Base-by-base conservation (phyloP, 2,329 filamentous ascomycete species). In the Pseudovirgaria hyperparasitica region DNA sequence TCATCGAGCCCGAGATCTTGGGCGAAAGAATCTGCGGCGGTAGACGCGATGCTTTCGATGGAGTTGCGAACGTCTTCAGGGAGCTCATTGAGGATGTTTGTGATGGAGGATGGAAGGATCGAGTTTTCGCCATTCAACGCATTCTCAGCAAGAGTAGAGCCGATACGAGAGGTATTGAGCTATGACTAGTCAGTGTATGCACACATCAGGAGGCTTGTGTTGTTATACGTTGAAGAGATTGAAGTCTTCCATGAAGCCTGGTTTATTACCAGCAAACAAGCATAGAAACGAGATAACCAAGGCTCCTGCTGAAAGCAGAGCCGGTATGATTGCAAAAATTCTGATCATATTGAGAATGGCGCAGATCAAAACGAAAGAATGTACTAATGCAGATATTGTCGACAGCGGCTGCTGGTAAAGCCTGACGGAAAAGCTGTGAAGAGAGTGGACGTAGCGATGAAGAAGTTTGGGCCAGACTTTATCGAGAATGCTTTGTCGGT, bases 251-350 rank as follows among this genome's bases (percentile, higher is more conserved):
- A 77, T 61, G 39, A 73, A 64, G 10, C 54, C 56, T 27, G 53
- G 55, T 39, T 67, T 70, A 19, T 63, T 59, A 20, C 72, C 72
- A 1, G 72, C 71, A 38, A 74, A 74, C 31, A 77, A 55, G 42
- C 65, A 72, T 6, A 76, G 55, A 38, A 76, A 61, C 11, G 62
- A 61, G 22, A 77, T 60, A 11, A 75, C 57, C 20, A 75, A 63
- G 4, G 69, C 67, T 16, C 58, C 62, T 13, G 66, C 57, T 33
- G 63, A 60, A 34, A 63, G 60, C 22, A 63, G 38, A 22, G 62
- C 44, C 5, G 68, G 67, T n/a, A 72, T 39, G 12, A 70, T n/a
- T n/a, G n/a, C n/a, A n/a, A n/a, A n/a, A n/a, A n/a, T n/a, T n/a
- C n/a, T n/a, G n/a, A n/a, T n/a, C n/a, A n/a, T n/a, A n/a, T n/a